Base-by-base conservation (phyloP, 1,284 basidiomycete species). In the Abortiporus biennis region DNA sequence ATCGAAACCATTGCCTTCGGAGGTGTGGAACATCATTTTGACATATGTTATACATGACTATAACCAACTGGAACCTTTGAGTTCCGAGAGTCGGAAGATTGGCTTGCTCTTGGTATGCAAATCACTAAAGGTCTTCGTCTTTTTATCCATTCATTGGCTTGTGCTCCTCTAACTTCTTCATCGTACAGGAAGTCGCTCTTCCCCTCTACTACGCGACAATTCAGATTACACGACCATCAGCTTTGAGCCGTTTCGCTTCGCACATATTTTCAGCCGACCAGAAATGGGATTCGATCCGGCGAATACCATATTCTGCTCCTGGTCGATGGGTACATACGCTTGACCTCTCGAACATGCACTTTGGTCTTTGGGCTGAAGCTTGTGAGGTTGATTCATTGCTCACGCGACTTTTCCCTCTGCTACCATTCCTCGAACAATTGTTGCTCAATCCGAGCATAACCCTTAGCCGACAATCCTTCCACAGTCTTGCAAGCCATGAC, bases 271-370 rank as follows among this genome's bases (percentile, higher is more conserved):
- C 55, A 16, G 80, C 82, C 15, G 90, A 93, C 50, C 70, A 78
- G 52, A 76, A 74, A 54, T 92, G 90, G 90, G 87, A 90, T 53
- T 86, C 87, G 43, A 80, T 92, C 46, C 76, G 86, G 40, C 73
- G 88, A 33, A 89, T 89, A 54, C 85, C 85, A 0, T 85, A 84
- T 56, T 91, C 87, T 1, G 72, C 81, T 0, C 90, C 90, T 1
- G 90, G 89, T 20, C 75, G 90, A 54, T 92, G 87, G 84, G 76
- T 92, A 3, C 82, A 80, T 41, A 61, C 61, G 4, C 67, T 93
- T 19, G 81, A 92, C 57, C 62, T 93, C 13, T 80, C 83, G 4
- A 62, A 65, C 21, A 53, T 90, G 32, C 51, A 58, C 15, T 67
- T 67, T 47, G 55, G 54, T 32, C 64, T 70, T 19, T 64, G 66